A percentile compares a stretch with the other conserved stretches of the same genome.
phyloP scores from a whole-genome alignment of 179 eudicot species.

The Silene coronaria region DNA sequence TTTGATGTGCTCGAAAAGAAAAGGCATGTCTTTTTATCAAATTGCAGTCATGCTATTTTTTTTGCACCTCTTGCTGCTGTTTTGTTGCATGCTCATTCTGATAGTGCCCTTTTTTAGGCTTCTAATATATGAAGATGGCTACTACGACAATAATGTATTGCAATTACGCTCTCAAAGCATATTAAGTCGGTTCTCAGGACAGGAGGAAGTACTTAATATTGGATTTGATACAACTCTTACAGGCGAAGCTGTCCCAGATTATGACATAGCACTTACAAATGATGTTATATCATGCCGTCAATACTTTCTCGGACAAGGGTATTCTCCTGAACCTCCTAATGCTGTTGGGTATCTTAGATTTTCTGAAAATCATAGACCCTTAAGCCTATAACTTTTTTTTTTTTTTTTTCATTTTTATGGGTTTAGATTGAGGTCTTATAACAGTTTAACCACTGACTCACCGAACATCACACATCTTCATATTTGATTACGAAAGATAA shows the following conservation, averaged over 20 bases:
- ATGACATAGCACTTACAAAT: conserved; percentile 30
- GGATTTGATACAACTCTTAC: conserved; percentile 17
- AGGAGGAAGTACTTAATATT: conserved; percentile 11
- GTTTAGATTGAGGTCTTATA: too few species aligned
- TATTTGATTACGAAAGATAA: too few species aligned
- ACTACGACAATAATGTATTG: conserved; percentile 17
- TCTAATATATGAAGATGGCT: conserved; percentile 25
- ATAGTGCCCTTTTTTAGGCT: conserved; percentile 11
- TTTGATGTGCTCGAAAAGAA: too few species aligned
- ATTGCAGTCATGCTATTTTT: not conserved
- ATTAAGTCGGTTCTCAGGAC: conserved; percentile 1
- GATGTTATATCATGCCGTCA: conserved; percentile 42
- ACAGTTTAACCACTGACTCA: too few species aligned
- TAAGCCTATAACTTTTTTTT: too few species aligned
- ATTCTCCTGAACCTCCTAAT: conserved; percentile 17
- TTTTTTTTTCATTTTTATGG: too few species aligned
- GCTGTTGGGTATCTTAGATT: not conserved
- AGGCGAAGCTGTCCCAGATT: conserved; percentile 24
- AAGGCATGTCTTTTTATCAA: too few species aligned
- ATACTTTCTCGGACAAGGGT: conserved; percentile 63
- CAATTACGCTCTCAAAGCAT: conserved; percentile 12
- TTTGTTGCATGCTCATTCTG: not conserved
- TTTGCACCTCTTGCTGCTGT: too few species aligned
- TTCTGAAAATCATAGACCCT: not conserved
- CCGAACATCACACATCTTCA: too few species aligned